Evolutionary conservation across 176 grass and related monocot species (phyloP).

Genomic region (Sorghum bicolor): DNA sequence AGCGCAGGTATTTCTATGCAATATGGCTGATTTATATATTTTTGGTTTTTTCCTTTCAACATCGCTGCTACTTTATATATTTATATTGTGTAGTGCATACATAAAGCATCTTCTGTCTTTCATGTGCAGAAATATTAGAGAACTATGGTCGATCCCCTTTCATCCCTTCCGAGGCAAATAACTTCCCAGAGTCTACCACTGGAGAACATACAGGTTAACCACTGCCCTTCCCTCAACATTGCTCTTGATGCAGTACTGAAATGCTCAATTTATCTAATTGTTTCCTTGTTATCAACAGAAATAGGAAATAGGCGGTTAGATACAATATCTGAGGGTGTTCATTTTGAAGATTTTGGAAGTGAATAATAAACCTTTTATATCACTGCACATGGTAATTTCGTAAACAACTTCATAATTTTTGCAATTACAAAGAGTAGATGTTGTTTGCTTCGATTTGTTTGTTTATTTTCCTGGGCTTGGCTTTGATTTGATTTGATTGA

Average conservation of each 20-base stretch:
- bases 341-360: slow-evolving; percentile 86
- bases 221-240: background rate
- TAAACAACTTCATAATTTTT: slow-evolving; percentile 3
- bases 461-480: slow-evolving; percentile 12
- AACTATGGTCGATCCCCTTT: slow-evolving; percentile 99
- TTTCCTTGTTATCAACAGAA: slow-evolving; percentile 48
- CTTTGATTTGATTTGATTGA: slow-evolving; percentile 11
- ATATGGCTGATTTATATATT: slow-evolving; percentile 12
- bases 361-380: slow-evolving; percentile 52
- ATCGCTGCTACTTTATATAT: slow-evolving; percentile 1
- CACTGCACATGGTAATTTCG: slow-evolving; percentile 44
- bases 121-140: slow-evolving; percentile 80
- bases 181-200: slow-evolving; percentile 60
- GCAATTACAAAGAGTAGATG: background rate
- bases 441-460: background rate
- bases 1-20: slow-evolving; percentile 61
- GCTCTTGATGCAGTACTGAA: background rate
- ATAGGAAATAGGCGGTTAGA: slow-evolving; percentile 75
- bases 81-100: background rate
- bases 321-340: slow-evolving; percentile 92
- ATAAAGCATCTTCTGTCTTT: slow-evolving; percentile 16
- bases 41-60: background rate
- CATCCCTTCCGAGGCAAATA: slow-evolving; percentile 72
- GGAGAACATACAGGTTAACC: slow-evolving; percentile 58
- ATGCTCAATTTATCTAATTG: slow-evolving; percentile 30